A percentile compares a stretch with the other conserved stretches of the same genome.
Conservation (phyloP, 2,329 filamentous ascomycete species). For the Neurospora sp. region DNA sequence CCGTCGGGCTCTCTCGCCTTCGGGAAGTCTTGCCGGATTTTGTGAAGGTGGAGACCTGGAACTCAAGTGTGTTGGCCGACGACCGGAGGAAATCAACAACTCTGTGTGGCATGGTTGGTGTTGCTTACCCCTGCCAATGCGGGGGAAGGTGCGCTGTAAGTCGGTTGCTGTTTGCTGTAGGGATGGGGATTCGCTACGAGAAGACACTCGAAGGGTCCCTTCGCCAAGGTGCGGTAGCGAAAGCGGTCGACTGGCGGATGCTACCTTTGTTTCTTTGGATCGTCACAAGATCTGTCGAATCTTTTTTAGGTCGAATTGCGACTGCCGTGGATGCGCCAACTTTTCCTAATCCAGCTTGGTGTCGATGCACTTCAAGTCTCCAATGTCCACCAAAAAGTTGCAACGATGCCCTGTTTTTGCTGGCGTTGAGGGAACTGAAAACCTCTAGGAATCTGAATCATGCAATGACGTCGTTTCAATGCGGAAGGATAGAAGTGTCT, state of each 20-base stretch:
- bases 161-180: neutral
- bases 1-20: slow-evolving; percentile 23
- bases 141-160: slow-evolving; percentile 6
- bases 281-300: slow-evolving; percentile 6
- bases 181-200: neutral
- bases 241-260: neutral
- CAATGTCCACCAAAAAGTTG: neutral
- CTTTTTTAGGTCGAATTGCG: neutral
- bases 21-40: slow-evolving; percentile 23
- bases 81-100: slow-evolving; percentile 48
- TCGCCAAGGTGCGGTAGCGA: neutral
- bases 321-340: neutral
- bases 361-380: neutral
- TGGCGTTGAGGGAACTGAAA: neutral
- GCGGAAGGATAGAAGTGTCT: neutral
- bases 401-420: neutral
- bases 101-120: slow-evolving; percentile 44
- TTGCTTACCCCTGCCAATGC: slow-evolving; percentile 9
- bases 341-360: neutral
- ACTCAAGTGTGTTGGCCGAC: slow-evolving; percentile 37
- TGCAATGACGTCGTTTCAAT: neutral
- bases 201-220: neutral
- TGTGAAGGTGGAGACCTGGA: slow-evolving; percentile 40
- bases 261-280: slow-evolving; percentile 1
- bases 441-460: neutral